Evolutionary conservation across 352 stramenopile species (phyloP).

Genomic region (Phytophthora niederhauseri): DNA sequence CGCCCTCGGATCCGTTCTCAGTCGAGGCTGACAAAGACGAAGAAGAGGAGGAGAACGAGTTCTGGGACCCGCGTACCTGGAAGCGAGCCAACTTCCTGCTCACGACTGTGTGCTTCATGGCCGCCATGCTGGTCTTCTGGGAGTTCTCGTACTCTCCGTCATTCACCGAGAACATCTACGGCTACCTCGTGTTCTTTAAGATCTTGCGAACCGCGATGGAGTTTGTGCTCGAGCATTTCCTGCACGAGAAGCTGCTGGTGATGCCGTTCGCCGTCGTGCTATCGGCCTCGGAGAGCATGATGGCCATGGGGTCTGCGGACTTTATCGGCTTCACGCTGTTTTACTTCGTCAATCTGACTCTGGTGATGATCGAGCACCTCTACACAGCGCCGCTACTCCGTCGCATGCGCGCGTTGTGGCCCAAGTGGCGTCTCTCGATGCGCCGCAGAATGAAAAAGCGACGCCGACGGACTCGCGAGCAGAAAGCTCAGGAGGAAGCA

Average conservation of each 20-base stretch:
- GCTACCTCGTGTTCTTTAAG: constrained; percentile 93
- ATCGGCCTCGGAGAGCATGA: constrained; percentile 91
- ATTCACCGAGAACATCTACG: constrained; percentile 94
- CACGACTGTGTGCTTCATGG: constrained; percentile 82
- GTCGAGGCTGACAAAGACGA: constrained; percentile 60
- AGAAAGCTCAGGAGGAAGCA: constrained; percentile 93
- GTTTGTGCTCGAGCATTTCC: constrained; percentile 78
- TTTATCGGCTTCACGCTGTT: constrained; percentile 96
- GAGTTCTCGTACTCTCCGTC: constrained; percentile 96
- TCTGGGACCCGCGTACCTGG: constrained; percentile 86
- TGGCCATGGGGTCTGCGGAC: constrained; percentile 95
- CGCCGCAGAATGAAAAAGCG: constrained; percentile 75
- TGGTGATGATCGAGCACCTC: constrained; percentile 94
- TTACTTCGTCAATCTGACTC: constrained; percentile 94
- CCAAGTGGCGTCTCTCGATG: constrained; percentile 92
- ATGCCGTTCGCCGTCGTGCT: constrained; percentile 92
- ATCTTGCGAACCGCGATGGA: constrained; percentile 85
- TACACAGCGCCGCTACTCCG: constrained; percentile 93
- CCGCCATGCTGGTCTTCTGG: constrained; percentile 92
- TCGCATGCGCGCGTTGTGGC: constrained; percentile 82
- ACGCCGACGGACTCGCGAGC: constrained; percentile 84
- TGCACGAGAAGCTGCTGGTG: constrained; percentile 93
- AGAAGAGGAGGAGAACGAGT: constrained; percentile 65
- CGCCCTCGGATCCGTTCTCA: constrained; percentile 52
- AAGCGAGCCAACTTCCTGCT: constrained; percentile 94